Evolutionary conservation across 2,329 filamentous ascomycete genomes (phyloP).

Genomic region (Xylariaceae sp.): DNA sequence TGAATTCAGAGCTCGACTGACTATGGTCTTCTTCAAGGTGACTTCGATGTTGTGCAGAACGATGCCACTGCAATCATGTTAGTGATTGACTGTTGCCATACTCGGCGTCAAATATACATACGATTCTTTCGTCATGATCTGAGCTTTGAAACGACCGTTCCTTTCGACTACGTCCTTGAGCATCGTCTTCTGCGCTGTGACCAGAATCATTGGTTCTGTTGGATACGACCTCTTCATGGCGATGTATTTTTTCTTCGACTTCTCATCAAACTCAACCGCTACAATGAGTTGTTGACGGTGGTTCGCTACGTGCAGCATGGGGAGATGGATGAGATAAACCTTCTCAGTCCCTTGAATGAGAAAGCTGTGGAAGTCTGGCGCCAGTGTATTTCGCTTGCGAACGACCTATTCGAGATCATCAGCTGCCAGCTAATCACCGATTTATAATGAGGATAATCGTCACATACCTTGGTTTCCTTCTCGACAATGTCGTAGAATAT

Average conservation of each 20-base stretch:
- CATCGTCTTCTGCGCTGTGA: constrained; percentile 25
- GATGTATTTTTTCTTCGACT: constrained; percentile 21
- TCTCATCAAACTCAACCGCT: constrained; percentile 24
- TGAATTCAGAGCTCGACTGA: constrained; percentile 37
- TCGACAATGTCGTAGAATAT: constrained; percentile 32
- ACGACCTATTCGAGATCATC: constrained; percentile 19
- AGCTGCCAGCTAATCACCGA: neutral
- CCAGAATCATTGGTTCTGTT: constrained; percentile 27
- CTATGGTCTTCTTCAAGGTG: constrained; percentile 24
- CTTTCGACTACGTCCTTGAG: constrained; percentile 23
- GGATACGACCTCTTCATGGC: constrained; percentile 26
- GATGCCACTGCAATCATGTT: constrained; percentile 14
- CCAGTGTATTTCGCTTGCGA: constrained; percentile 36
- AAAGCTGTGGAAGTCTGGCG: constrained; percentile 36
- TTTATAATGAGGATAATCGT: neutral
- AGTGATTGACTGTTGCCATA: neutral
- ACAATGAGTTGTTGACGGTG: constrained; percentile 40
- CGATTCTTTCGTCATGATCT: constrained; percentile 31
- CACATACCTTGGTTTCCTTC: constrained; percentile 26
- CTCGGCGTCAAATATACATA: constrained; percentile 13
- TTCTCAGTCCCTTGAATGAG: constrained; percentile 35
- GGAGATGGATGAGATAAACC: constrained; percentile 35
- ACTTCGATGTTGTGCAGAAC: constrained; percentile 27
- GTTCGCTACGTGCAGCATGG: constrained; percentile 40
- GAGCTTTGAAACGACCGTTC: constrained; percentile 24